Conservation (phyloP, 2,329 filamentous ascomycete species). For the Balansia obtecta region DNA sequence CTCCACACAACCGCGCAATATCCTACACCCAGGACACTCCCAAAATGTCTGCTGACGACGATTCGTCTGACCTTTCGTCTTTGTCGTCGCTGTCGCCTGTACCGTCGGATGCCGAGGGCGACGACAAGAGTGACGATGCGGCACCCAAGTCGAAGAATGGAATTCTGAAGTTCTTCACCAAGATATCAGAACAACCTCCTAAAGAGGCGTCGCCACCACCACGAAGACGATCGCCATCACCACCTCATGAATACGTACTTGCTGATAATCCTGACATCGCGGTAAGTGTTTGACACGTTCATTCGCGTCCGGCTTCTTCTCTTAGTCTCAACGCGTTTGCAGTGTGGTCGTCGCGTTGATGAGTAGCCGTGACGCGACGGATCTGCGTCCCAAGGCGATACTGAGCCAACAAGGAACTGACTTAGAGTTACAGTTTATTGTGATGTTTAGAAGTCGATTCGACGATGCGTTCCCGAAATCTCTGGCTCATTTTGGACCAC, state of each 20-base stretch:
- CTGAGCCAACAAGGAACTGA: conserved; percentile 2
- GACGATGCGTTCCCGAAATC: conserved; percentile 80
- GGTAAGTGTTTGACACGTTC: conserved; percentile 46
- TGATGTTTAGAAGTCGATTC: conserved; percentile 95
- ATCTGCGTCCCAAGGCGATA: conserved; percentile 32
- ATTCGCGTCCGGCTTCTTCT: neutral
- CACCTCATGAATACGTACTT: conserved; percentile 78
- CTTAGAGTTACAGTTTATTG: conserved; percentile 61
- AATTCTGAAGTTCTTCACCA: conserved; percentile 57
- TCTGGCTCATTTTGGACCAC: conserved; percentile 78
- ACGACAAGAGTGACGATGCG: conserved; percentile 26
- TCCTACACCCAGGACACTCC: conserved; percentile 11
- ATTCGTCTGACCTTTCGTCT: conserved; percentile 52
- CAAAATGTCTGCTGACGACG: conserved; percentile 46
- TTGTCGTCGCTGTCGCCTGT: conserved; percentile 35
- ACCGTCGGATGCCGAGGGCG: conserved; percentile 35
- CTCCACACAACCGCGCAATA: conserved; percentile 16
- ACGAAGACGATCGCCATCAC: conserved; percentile 73
- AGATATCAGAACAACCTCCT: conserved; percentile 36
- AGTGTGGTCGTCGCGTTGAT: conserved; percentile 4
- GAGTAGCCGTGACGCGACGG: conserved; percentile 36
- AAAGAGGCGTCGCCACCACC: conserved; percentile 52
- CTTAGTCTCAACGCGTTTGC: neutral
- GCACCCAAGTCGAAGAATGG: conserved; percentile 40
- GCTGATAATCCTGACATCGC: conserved; percentile 88